Percentiles rank a stretch among this genome's conserved stretches.
Evolutionary conservation across 768 basidiomycete genomes (phyloP).

Genomic region (Kwoniella pini): DNA sequence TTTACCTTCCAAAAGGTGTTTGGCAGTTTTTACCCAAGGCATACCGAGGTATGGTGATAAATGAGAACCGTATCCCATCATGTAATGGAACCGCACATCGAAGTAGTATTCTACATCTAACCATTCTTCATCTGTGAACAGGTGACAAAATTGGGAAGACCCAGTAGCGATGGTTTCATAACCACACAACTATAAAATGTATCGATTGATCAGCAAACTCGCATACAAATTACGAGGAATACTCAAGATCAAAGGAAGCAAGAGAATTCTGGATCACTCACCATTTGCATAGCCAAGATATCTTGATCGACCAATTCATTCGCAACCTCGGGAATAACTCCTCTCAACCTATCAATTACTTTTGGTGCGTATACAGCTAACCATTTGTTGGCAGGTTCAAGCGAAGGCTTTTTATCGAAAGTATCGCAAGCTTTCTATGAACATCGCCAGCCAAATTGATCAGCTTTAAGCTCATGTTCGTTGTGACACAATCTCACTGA

Average conservation of each 20-base stretch:
- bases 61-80: slow-evolving; percentile 54
- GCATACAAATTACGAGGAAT: no score
- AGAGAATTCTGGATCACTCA: no score
- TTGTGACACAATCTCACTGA: neutral
- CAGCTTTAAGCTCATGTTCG: no score
- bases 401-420: slow-evolving; percentile 53
- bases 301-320: slow-evolving; percentile 50
- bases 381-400: slow-evolving; percentile 53
- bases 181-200: slow-evolving; percentile 46
- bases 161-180: slow-evolving; percentile 55
- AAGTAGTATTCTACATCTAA: slow-evolving; percentile 54
- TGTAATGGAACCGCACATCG: slow-evolving; percentile 54
- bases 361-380: slow-evolving; percentile 46
- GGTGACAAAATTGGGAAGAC: slow-evolving; percentile 49
- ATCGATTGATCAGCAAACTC: neutral
- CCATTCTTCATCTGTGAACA: slow-evolving; percentile 56
- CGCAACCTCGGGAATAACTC: slow-evolving; percentile 34
- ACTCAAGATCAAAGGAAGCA: no score
- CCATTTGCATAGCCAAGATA: slow-evolving; percentile 56
- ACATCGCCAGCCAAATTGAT: neutral
- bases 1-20: slow-evolving; percentile 50
- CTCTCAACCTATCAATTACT: slow-evolving; percentile 39
- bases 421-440: slow-evolving; percentile 55
- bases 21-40: slow-evolving; percentile 55
- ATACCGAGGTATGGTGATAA: slow-evolving; percentile 55